Evolutionary conservation across 176 grass and related monocot genomes (phyloP).

Genomic region (Leersia perrieri): DNA sequence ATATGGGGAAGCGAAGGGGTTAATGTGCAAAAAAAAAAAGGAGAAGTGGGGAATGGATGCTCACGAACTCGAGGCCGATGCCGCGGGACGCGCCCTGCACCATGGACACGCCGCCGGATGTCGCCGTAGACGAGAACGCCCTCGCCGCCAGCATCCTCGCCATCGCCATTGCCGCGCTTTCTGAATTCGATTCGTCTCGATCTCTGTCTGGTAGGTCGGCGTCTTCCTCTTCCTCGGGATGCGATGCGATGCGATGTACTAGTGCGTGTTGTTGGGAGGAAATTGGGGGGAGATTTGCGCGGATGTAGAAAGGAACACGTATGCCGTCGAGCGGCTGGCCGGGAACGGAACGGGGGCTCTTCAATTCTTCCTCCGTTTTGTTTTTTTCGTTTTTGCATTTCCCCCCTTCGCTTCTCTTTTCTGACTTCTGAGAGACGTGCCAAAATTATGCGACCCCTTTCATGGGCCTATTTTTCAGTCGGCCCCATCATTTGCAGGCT

Average conservation of each 20-base stretch:
- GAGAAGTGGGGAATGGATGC: neutral
- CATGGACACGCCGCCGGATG: conserved; percentile 61
- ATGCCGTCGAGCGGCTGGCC: neutral
- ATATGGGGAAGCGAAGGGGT: neutral
- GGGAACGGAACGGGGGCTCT: neutral
- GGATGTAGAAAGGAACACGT: conserved; percentile 31
- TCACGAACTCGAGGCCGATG: conserved; percentile 91
- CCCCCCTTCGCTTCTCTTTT: neutral
- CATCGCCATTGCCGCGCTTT: conserved; percentile 32
- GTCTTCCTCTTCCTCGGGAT: neutral
- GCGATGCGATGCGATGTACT: too few relatives aligned
- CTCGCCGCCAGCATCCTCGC: conserved; percentile 21
- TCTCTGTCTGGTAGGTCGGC: neutral
- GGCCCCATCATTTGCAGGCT: neutral
- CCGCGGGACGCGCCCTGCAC: conserved; percentile 88
- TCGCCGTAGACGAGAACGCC: conserved; percentile 44
- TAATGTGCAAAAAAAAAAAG: neutral
- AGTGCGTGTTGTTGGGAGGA: neutral
- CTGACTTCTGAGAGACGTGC: too few relatives aligned
- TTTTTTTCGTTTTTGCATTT: neutral
- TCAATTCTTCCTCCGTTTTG: neutral
- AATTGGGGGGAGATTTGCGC: neutral
- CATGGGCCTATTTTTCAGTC: neutral
- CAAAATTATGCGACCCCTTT: neutral
- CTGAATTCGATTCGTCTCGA: neutral